Base-by-base conservation (phyloP, 495 filamentous ascomycete species). In the Umbilicaria muhlenbergii region DNA sequence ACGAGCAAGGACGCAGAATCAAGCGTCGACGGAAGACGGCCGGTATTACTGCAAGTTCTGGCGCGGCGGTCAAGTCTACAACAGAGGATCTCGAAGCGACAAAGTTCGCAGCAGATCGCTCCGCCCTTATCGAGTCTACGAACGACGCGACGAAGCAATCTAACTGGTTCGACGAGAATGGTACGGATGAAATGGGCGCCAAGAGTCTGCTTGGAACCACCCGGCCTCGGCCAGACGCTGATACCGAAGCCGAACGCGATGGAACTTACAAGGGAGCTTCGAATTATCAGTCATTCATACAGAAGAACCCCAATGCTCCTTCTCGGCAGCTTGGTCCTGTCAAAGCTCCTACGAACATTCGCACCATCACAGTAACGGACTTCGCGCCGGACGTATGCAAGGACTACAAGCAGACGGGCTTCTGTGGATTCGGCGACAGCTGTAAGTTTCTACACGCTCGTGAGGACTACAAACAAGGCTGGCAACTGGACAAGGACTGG, bases 301-400 rank as follows among this genome's bases (percentile, higher is more conserved):
- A 79, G 53, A 85, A 80, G 60, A 86, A 87, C 49, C 78, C 86
- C n/a, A 69, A 91, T 56, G 83, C 83, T 15, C 79, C 81, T 0
- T 62, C 58, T 6, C 73, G 78, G 37, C 64, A 71, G 35, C 78
- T 93, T 12, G 91, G 92, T 2, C 92, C 91, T 0, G 69, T 92
- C 34, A 93, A 92, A 54, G 83, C 87, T 14, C 71, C 88, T 3
- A 86, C 84, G 0, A 95, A 96, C 52, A 79, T 96, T 34, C 78
- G 91, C 24, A 94, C 83, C 2, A 80, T 92, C 42, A 96, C 87
- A 0, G 74, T 86, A 13, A 94, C 77, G 32, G 91, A 96, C 53
- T 94, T 83, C 60, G 80, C 85, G 21, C 89, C 92, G 0, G 89
- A 95, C 53, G 84, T 93, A 12, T 96, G 91, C 58, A 96, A 95